Evolutionary conservation across 495 filamentous ascomycete species (phyloP).

Genomic region (Elasticomyces elasticus): DNA sequence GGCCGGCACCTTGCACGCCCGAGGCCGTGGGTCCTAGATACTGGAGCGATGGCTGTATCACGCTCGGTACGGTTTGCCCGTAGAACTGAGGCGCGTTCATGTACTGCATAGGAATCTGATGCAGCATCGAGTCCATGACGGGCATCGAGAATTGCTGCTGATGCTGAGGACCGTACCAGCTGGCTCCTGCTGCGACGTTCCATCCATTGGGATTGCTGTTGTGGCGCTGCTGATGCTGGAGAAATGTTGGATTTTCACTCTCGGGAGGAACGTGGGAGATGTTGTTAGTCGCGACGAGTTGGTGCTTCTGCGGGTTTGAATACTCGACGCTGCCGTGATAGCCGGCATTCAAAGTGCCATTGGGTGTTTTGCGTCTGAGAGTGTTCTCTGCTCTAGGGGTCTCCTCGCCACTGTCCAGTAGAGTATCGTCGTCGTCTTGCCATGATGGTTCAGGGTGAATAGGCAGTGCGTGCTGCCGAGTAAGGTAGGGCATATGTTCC

Average conservation of each 20-base stretch:
- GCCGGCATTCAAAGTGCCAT: conserved; percentile 81
- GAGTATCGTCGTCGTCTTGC: background rate
- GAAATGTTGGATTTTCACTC: conserved; percentile 10
- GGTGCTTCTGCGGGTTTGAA: conserved; percentile 79
- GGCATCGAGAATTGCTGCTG: conserved; percentile 16
- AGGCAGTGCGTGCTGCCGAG: conserved; percentile 35
- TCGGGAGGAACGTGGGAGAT: background rate
- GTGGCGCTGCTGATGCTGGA: conserved; percentile 18
- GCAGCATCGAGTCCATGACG: conserved; percentile 34
- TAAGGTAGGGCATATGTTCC: conserved; percentile 19
- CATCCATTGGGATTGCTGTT: background rate
- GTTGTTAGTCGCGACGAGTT: conserved; percentile 46
- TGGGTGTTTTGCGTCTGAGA: conserved; percentile 85
- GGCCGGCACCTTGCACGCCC: conserved; percentile 49
- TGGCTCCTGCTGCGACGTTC: conserved; percentile 3
- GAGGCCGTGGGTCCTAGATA: conserved; percentile 63
- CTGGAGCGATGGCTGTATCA: conserved; percentile 62
- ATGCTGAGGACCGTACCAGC: conserved; percentile 19
- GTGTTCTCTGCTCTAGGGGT: conserved; percentile 56
- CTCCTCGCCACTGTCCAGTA: conserved; percentile 19
- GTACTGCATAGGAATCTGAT: conserved; percentile 29
- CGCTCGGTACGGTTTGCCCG: conserved; percentile 48
- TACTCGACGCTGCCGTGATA: conserved; percentile 82
- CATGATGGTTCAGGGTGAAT: conserved; percentile 18
- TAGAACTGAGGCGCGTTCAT: conserved; percentile 21